These are phyloP conservation scores for Saprolegnia parasitica DNA, from an alignment of 352 stramenopile species.

Conservation along the genomic window DNA sequence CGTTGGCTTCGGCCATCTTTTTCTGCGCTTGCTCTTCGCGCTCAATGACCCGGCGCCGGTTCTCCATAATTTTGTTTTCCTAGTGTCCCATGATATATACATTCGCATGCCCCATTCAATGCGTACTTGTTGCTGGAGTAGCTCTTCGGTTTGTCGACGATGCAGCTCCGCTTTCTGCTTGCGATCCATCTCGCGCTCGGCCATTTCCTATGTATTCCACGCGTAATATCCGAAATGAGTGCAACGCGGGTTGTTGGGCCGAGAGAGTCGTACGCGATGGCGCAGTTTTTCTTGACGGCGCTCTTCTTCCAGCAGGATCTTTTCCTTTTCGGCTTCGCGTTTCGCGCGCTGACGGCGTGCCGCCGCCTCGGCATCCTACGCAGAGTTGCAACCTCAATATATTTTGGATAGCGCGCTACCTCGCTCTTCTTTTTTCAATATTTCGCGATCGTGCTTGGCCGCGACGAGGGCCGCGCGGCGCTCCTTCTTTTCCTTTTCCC, in stretches of 20 bases:
- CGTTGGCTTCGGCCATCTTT: constrained; percentile 57
- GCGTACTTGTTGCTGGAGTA: constrained; percentile 65
- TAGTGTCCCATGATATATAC: too few species aligned
- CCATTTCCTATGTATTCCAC: constrained; percentile 35
- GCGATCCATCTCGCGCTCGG: constrained; percentile 50
- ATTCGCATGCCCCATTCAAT: too few species aligned
- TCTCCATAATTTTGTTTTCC: constrained; percentile 51
- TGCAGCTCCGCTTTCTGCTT: constrained; percentile 68
- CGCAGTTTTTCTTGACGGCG: constrained; percentile 37
- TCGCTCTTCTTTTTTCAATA: constrained; percentile 60
- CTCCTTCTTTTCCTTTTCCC: constrained; percentile 45
- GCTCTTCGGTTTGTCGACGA: constrained; percentile 48
- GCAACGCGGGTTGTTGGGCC: too few species aligned
- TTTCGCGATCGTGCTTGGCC: constrained; percentile 54
- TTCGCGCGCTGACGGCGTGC: constrained; percentile 45
- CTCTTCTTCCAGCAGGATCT: constrained; percentile 42
- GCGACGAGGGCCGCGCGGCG: constrained; percentile 47
- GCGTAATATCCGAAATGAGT: too few species aligned
- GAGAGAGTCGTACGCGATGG: constrained; percentile 19
- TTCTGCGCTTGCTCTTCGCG: constrained; percentile 45
- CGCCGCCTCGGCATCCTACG: constrained; percentile 41
- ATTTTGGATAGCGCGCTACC: background rate
- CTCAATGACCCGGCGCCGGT: constrained; percentile 30
- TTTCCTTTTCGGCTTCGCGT: constrained; percentile 48
- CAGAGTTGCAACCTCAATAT: background rate